These are phyloP conservation scores for Coemansia interrupta DNA, from an alignment of 192 early-diverging fungal genomes.

Conservation along the genomic window DNA sequence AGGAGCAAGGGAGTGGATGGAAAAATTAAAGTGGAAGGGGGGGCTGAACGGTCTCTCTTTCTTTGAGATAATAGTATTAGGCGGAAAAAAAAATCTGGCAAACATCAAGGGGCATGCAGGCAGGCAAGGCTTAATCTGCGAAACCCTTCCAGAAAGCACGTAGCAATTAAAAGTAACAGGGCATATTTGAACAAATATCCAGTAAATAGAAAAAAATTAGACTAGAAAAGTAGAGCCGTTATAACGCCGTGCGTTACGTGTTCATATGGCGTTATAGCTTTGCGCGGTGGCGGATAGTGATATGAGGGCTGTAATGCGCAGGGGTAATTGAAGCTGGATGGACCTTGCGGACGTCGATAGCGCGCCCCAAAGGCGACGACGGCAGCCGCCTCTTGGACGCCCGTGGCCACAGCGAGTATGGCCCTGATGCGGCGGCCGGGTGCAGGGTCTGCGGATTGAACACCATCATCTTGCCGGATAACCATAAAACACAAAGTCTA, in stretches of 20 bases:
- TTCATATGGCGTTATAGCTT: background rate
- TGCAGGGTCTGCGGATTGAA: conserved; percentile 3
- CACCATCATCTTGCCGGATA: background rate
- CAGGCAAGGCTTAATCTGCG: background rate
- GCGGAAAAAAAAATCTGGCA: too few species aligned
- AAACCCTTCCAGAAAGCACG: background rate
- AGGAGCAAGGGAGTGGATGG: background rate
- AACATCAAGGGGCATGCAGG: too few species aligned
- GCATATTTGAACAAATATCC: background rate
- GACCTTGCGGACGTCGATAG: conserved; percentile 20
- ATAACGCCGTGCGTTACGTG: background rate
- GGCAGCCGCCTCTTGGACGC: background rate
- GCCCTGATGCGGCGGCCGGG: conserved; percentile 24
- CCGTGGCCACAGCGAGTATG: conserved; percentile 22
- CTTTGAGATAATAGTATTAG: background rate
- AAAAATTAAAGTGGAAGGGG: background rate
- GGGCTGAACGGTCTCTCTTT: background rate
- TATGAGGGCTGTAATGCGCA: conserved; percentile 7
- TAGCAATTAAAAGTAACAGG: background rate
- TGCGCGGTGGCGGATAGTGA: conserved; percentile 2
- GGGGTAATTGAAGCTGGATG: conserved; percentile 26
- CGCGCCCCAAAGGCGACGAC: conserved; percentile 5
- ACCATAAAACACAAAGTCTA: background rate
- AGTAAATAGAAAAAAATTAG: background rate
- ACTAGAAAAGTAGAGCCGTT: too few species aligned